Percentiles rank a stretch among this genome's conserved stretches.
phyloP scores from a whole-genome alignment of 805 yeast genomes.

The Candida yuanshanica region DNA sequence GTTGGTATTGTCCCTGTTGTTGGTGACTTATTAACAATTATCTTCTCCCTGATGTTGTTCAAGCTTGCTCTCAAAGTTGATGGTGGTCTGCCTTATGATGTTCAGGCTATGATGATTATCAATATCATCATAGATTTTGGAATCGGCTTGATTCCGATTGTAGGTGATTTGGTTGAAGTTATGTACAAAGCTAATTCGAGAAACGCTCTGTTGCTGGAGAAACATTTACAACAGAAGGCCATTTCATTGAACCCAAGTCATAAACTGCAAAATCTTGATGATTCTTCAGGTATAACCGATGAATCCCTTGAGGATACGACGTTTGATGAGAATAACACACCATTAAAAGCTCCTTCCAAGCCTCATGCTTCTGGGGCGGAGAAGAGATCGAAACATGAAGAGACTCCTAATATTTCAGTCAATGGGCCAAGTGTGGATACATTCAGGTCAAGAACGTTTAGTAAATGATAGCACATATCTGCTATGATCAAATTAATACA shows the following conservation, averaged over 20 bases:
- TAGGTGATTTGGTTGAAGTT: conserved; percentile 67
- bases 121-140: conserved; percentile 66
- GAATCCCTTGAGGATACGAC: background rate
- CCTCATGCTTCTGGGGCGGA: background rate
- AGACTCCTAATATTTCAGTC: background rate
- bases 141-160: conserved; percentile 67
- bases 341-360: background rate
- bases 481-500: no score
- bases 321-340: background rate
- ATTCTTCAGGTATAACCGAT: background rate
- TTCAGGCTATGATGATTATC: conserved; percentile 48
- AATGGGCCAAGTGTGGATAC: background rate
- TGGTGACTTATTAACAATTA: conserved; percentile 52
- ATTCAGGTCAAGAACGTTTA: background rate
- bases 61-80: conserved; percentile 44
- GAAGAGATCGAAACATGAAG: background rate
- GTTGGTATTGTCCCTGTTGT: conserved; percentile 64
- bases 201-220: conserved; percentile 60
- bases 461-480: no score
- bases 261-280: background rate
- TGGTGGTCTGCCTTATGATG: conserved; percentile 56
- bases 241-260: background rate
- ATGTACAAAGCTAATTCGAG: conserved; percentile 75
- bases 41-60: conserved; percentile 42
- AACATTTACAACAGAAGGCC: conserved; percentile 35